Evolutionary conservation across 208 protist genomes (phyloP).

Genomic region (Angomonas ambiguus): DNA sequence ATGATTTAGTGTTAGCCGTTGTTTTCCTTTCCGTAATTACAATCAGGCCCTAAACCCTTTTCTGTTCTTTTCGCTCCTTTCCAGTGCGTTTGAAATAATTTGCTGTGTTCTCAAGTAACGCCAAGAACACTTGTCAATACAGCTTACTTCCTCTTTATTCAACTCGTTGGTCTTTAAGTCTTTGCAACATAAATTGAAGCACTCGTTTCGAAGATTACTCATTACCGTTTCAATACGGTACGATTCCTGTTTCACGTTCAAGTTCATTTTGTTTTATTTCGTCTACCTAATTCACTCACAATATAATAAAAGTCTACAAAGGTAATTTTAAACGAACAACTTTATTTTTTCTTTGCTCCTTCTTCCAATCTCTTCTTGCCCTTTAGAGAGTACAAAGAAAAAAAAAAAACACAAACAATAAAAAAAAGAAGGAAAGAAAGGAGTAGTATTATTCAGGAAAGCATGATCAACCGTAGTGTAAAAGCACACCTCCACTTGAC

Average conservation of each 20-base stretch:
- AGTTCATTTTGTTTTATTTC: slow-evolving; percentile 64
- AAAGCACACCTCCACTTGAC: no score
- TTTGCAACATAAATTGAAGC: slow-evolving; percentile 83
- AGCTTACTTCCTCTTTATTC: slow-evolving; percentile 70
- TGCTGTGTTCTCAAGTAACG: slow-evolving; percentile 71
- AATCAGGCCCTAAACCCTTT: neutral
- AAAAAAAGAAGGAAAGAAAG: neutral
- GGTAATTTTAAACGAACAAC: neutral
- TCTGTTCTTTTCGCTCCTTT: slow-evolving; percentile 29
- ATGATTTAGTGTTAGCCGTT: neutral
- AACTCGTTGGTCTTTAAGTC: slow-evolving; percentile 61
- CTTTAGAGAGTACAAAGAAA: neutral
- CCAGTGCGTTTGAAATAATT: slow-evolving; percentile 51
- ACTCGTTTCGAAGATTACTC: slow-evolving; percentile 66
- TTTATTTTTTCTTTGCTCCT: no score
- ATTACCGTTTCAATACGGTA: slow-evolving; percentile 86
- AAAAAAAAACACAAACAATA: neutral
- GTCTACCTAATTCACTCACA: no score
- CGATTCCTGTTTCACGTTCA: slow-evolving; percentile 81
- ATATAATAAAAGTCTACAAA: no score
- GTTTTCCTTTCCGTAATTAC: neutral
- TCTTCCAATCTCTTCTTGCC: neutral
- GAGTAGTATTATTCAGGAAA: neutral
- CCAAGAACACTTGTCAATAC: slow-evolving; percentile 80
- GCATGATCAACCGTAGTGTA: no score